Percentiles rank a stretch among this genome's conserved stretches.
phyloP scores from a whole-genome alignment of 345 rosid genomes.

The Reutealis trisperma region DNA sequence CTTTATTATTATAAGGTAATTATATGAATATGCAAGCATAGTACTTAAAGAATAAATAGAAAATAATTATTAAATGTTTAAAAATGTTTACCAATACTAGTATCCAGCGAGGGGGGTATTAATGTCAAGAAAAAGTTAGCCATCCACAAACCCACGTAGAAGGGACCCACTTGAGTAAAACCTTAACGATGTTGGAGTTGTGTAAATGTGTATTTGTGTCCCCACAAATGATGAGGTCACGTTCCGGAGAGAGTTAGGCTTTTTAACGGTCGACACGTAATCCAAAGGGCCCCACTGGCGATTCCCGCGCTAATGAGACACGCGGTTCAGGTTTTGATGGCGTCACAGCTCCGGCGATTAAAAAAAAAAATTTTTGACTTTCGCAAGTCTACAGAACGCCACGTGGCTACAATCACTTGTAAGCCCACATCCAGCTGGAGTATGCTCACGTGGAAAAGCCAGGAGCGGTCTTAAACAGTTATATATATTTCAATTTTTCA shows the following conservation, averaged over 20 bases:
- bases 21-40: no score
- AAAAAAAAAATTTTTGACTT: conserved; percentile 2
- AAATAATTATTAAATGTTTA: no score
- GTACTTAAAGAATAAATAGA: no score
- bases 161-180: not conserved
- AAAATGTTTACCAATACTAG: no score
- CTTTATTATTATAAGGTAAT: no score
- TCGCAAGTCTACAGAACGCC: not conserved
- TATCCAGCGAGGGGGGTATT: not conserved
- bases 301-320: conserved; percentile 20
- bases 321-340: conserved; percentile 20
- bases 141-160: not conserved
- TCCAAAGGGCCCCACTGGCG: conserved; percentile 6
- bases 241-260: conserved; percentile 17
- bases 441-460: conserved; percentile 14
- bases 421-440: not conserved
- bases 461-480: not conserved
- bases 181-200: not conserved
- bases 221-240: conserved; percentile 28
- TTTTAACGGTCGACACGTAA: conserved; percentile 45
- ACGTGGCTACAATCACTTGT: not conserved
- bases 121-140: not conserved
- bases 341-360: conserved; percentile 13
- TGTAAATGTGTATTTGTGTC: not conserved
- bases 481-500: not conserved